A percentile compares a stretch with the other conserved stretches of the same genome.
Conservation (phyloP, 768 basidiomycete genomes). For the Russula dissimulans region DNA sequence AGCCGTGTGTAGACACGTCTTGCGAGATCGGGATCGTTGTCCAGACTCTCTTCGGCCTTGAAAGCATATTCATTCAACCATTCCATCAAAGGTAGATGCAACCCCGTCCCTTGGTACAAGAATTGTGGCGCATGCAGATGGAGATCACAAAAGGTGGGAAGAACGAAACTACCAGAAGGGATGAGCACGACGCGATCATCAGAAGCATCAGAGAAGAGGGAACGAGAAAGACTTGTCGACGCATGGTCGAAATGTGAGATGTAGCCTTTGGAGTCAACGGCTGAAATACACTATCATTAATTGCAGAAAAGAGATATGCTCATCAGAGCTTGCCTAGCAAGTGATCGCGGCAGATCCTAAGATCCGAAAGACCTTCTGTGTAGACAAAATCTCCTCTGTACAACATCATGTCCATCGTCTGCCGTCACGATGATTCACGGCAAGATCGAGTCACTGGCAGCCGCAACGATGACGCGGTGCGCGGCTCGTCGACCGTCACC, state of each 20-base stretch:
- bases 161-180: constrained; percentile 50
- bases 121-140: constrained; percentile 89
- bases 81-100: constrained; percentile 76
- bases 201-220: constrained; percentile 23
- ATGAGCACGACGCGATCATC: constrained; percentile 26
- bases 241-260: constrained; percentile 43
- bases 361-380: constrained; percentile 40
- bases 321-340: constrained; percentile 36
- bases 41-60: constrained; percentile 70
- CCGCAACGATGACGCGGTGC: background rate
- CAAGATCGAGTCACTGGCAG: no score
- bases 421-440: background rate
- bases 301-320: background rate
- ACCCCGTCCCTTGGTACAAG: constrained; percentile 77
- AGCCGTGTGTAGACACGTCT: constrained; percentile 57
- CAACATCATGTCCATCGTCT: constrained; percentile 19
- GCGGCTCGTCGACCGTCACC: no score
- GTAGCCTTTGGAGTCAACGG: constrained; percentile 30
- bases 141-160: constrained; percentile 76
- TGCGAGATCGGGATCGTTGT: constrained; percentile 51
- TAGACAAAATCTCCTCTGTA: constrained; percentile 51
- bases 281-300: background rate
- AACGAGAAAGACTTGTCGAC: constrained; percentile 28
- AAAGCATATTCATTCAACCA: constrained; percentile 81
- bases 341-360: constrained; percentile 49